Evolutionary conservation across 2,329 filamentous ascomycete genomes (phyloP), one percentile per base, ranked within the genome.

Genomic region (Xylaria sp.): DNA sequence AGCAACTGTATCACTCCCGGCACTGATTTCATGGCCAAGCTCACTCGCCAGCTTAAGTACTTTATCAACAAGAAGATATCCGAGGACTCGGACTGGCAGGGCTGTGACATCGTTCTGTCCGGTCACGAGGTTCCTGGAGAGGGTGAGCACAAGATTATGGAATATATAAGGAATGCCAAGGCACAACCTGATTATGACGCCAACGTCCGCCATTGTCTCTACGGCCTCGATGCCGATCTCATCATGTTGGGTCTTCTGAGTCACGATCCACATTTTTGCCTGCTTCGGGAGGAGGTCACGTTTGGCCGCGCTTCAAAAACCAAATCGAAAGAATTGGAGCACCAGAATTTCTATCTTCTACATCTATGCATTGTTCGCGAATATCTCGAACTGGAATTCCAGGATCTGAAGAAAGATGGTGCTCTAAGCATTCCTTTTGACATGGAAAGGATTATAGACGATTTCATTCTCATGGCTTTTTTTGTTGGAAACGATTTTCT

Each of bases 131-230:
- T 98, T 31, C 96, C 96, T 6, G 96, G 96, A 75, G 97, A 99
- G 82, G 96, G 96, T 76, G 96, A 99, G 81, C 96, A 99, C 85
- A 99, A 99, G 84, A 97, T 99, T 82, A 99, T 99, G 96, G 97
- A 99, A 82, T 99, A 99, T 81, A 99, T 99, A 80, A 92, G 96
- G 74, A 93, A 97, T 81, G 93, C 96, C 71, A 98, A 98, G 85
- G 94, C 95, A 58, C 96, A 99, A 81, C 93, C 93, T 2, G 89
- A 91, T 71, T 99, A 99, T 81, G 91, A 97, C 79, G 88, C 93
- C 59, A 98, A 99, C 77, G 89, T 97, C 70, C 93, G 96, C 66
- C 96, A 99, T 82, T 99, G 97, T 81, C 86, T 99, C 71, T 99
- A 99, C 81, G 97, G 97, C 28, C 87, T 99, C 59, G 96, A 99